Evolutionary conservation across 139 green algal genomes (phyloP), one percentile per base, ranked within the genome.

Genomic region (Chlamydomonas asymmetrica): DNA sequence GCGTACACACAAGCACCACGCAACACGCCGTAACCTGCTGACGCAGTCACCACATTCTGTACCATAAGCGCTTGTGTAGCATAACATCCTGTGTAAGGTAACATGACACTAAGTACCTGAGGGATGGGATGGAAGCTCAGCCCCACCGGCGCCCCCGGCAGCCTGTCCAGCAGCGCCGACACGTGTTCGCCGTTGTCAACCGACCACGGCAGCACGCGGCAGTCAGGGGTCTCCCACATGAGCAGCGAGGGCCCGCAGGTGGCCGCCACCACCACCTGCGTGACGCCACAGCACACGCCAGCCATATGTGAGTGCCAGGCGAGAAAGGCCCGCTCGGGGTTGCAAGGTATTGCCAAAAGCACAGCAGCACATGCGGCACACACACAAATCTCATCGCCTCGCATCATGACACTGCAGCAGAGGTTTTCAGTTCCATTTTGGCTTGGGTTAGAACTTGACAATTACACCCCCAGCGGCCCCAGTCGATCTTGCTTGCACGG

Each of bases 281-380:
- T 61, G 35, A 87, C 77, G 6, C 64, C 76, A 38, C 54, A n/a
- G n/a, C n/a, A n/a, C n/a, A n/a, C n/a, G n/a, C n/a, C n/a, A n/a
- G n/a, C n/a, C n/a, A n/a, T n/a, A n/a, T n/a, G n/a, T 84, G 54
- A 87, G 84, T 29, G 67, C 56, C 41, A 86, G 48, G 7, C 63
- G 41, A 10, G 65, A 52, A 4, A 74, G 7, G 13, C 64, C 64
- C 18, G 64, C 64, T n/a, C n/a, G n/a, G n/a, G n/a, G 31, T 80
- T 64, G 45, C 66, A 48, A 7, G 16, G 9, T 10, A 48, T 41
- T 4, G 62, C 62, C 73, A 79, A 48, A 34, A 73, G 48, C 45
- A 73, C 72, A 35, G 62, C 61, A 23, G 61, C 10, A 29, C 40
- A 63, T 2, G 20, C 8, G n/a, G n/a, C n/a, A n/a, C n/a, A n/a